Conservation (phyloP, 2,329 filamentous ascomycete species). For the Talaromyces sp. region DNA sequence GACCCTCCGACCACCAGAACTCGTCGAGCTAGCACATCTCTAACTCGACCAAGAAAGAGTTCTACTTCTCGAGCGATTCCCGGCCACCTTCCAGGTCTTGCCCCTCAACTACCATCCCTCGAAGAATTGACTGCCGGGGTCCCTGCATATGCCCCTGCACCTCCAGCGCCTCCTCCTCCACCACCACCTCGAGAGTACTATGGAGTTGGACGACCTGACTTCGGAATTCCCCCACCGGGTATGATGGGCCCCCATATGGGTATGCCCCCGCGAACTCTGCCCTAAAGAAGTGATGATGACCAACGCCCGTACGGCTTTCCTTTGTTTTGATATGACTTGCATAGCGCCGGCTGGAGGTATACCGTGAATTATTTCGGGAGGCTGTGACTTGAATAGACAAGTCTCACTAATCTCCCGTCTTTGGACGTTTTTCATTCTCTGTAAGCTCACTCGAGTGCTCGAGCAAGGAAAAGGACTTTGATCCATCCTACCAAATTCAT, state of each 20-base stretch:
- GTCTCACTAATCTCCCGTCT: conserved; percentile 14
- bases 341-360: conserved; percentile 43
- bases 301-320: conserved; percentile 28
- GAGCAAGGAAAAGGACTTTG: too few species aligned
- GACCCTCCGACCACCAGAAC: conserved; percentile 48
- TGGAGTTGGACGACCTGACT: conserved; percentile 35
- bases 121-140: conserved; percentile 52
- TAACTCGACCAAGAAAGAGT: conserved; percentile 44
- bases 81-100: conserved; percentile 25
- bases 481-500: too few species aligned
- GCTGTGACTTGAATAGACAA: conserved; percentile 32
- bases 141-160: conserved; percentile 45
- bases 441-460: neutral
- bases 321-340: conserved; percentile 40
- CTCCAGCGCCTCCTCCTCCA: conserved; percentile 34
- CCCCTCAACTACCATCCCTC: conserved; percentile 46
- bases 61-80: conserved; percentile 42
- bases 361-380: conserved; percentile 34
- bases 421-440: conserved; percentile 16
- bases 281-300: conserved; percentile 30
- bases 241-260: conserved; percentile 36
- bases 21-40: conserved; percentile 42
- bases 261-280: conserved; percentile 41
- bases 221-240: conserved; percentile 33
- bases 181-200: conserved; percentile 43